Conservation (phyloP, 2,329 filamentous ascomycete species). For the Blastomyces gilchristii region DNA sequence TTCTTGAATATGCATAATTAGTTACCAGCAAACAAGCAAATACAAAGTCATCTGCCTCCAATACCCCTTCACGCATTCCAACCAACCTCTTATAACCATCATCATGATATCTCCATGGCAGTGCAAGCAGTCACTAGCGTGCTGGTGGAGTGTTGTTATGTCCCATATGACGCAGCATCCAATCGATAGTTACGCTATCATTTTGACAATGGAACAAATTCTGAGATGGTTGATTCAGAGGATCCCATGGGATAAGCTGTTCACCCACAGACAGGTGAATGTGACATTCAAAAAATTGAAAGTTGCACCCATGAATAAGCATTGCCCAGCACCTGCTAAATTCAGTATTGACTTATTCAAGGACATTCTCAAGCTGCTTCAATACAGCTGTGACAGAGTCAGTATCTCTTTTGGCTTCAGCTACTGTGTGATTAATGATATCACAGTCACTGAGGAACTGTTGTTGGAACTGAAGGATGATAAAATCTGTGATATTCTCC, state of each 20-base stretch:
- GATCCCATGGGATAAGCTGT: neutral
- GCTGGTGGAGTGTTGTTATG: neutral
- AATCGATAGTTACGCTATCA: conserved; percentile 53
- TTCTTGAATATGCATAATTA: neutral
- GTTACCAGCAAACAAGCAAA: neutral
- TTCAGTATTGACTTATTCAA: neutral
- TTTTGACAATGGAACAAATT: conserved; percentile 59
- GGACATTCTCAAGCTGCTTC: neutral
- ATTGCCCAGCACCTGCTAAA: neutral
- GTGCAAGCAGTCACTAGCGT: neutral
- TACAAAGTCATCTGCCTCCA: neutral
- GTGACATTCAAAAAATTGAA: conserved; percentile 1
- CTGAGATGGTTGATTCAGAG: neutral
- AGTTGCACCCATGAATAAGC: neutral
- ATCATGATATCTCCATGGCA: neutral
- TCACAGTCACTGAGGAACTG: neutral
- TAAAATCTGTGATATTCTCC: neutral
- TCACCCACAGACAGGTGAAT: neutral
- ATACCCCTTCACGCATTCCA: neutral
- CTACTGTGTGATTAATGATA: neutral
- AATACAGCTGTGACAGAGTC: neutral
- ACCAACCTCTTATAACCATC: neutral
- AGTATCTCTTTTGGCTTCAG: neutral
- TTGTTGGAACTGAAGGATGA: neutral
- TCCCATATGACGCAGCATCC: neutral